Conservation (phyloP, 441 rosid genomes). For the Pelargonium myrrhifolium region DNA sequence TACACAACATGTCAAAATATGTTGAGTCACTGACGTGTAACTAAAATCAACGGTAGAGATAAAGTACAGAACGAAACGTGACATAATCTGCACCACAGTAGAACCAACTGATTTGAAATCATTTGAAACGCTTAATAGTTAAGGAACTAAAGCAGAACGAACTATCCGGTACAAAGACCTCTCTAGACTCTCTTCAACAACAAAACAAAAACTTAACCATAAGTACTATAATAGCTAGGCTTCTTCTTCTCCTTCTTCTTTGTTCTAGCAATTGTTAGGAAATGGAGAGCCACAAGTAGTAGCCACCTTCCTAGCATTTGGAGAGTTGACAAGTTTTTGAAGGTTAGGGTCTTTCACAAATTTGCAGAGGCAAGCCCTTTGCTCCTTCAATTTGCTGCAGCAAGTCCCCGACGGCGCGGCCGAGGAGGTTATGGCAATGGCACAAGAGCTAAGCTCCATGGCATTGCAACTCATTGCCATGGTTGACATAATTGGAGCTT, state of each 20-base stretch:
- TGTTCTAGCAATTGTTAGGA: constrained; percentile 28
- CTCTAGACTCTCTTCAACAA: too few species aligned
- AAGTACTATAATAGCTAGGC: not conserved
- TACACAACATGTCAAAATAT: too few species aligned
- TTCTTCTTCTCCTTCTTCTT: not conserved
- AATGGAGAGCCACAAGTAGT: constrained; percentile 29
- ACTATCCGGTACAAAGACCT: too few species aligned
- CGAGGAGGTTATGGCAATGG: constrained; percentile 19
- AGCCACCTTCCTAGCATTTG: constrained; percentile 30
- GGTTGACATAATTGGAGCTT: not conserved
- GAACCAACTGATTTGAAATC: too few species aligned
- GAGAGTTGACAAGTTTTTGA: constrained; percentile 28
- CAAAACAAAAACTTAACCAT: too few species aligned
- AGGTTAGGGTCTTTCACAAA: constrained; percentile 30
- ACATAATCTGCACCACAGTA: too few species aligned
- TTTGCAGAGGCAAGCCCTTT: constrained; percentile 37
- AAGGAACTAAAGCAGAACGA: too few species aligned
- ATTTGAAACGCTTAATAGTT: too few species aligned
- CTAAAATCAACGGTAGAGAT: too few species aligned
- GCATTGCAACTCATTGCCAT: constrained; percentile 26
- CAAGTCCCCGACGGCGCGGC: constrained; percentile 25
- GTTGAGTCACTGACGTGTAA: too few species aligned
- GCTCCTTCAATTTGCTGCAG: constrained; percentile 38
- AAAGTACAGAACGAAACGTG: too few species aligned
- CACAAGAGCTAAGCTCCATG: constrained; percentile 30